A percentile compares a stretch with the other conserved stretches of the same genome.
These are phyloP conservation scores for Aureobasidium subglaciale DNA, from an alignment of 2,329 filamentous ascomycete genomes.

Conservation along the genomic window DNA sequence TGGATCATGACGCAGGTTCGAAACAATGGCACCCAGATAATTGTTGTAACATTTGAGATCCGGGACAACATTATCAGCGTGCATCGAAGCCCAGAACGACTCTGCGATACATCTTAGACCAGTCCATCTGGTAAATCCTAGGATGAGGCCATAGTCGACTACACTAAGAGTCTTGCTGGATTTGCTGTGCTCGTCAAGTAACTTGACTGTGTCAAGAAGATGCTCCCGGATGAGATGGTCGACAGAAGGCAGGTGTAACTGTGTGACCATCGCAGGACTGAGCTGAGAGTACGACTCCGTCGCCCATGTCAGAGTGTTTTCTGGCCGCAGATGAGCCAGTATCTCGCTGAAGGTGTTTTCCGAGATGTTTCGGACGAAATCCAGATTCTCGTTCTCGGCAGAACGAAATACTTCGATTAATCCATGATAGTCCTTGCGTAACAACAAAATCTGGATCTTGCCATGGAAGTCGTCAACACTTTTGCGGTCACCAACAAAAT, in stretches of 20 bases:
- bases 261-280: slow-evolving; percentile 41
- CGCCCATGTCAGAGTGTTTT: slow-evolving; percentile 41
- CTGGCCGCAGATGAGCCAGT: slow-evolving; percentile 55
- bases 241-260: slow-evolving; percentile 36
- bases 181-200: slow-evolving; percentile 33
- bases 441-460: background rate
- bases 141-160: slow-evolving; percentile 45
- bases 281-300: slow-evolving; percentile 42
- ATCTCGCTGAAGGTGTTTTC: slow-evolving; percentile 56
- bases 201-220: slow-evolving; percentile 29
- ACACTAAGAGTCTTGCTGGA: slow-evolving; percentile 34
- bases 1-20: slow-evolving; percentile 31
- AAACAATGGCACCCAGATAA: slow-evolving; percentile 45
- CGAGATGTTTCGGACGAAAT: slow-evolving; percentile 38
- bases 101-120: slow-evolving; percentile 39
- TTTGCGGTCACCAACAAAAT: background rate
- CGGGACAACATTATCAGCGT: slow-evolving; percentile 32
- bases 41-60: slow-evolving; percentile 49
- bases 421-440: slow-evolving; percentile 1
- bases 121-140: slow-evolving; percentile 45
- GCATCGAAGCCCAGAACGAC: slow-evolving; percentile 42
- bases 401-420: background rate
- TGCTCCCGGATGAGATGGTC: slow-evolving; percentile 35
- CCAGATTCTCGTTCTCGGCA: slow-evolving; percentile 22
- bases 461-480: background rate